These are phyloP conservation scores for Sclerotinia minor DNA, from an alignment of 2,329 filamentous ascomycete genomes.

Conservation along the genomic window DNA sequence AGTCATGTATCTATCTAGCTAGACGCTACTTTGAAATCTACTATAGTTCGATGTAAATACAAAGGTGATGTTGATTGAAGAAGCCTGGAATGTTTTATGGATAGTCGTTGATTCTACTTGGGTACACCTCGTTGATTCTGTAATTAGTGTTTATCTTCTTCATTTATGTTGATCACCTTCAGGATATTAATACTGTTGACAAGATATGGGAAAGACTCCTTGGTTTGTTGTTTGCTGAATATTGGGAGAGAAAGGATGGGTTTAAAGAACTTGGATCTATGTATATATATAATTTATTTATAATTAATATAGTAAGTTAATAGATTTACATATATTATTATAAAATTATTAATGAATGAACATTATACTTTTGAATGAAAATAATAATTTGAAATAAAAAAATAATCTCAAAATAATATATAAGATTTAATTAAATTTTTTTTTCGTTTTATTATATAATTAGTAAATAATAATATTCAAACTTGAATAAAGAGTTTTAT, in stretches of 20 bases:
- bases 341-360: no score
- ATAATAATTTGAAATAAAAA: no score
- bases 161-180: slow-evolving; percentile 19
- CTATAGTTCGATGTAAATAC: not conserved
- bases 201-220: slow-evolving; percentile 24
- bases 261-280: not conserved
- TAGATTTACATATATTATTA: no score
- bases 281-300: no score
- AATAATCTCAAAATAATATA: no score
- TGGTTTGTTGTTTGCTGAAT: slow-evolving; percentile 18
- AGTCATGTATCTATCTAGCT: slow-evolving; percentile 7
- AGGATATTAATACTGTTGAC: slow-evolving; percentile 29
- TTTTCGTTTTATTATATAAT: no score
- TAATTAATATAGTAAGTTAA: no score
- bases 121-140: not conserved
- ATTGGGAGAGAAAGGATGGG: slow-evolving; percentile 21
- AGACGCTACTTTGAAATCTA: not conserved
- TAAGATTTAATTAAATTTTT: no score
- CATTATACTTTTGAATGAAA: no score
- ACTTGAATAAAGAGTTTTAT: no score
- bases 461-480: no score
- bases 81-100: slow-evolving; percentile 2
- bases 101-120: slow-evolving; percentile 12
- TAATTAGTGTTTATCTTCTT: slow-evolving; percentile 9
- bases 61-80: not conserved